A percentile compares a stretch with the other conserved stretches of the same genome.
These are phyloP conservation scores for Epichloe scottii DNA, from an alignment of 2,329 filamentous ascomycete genomes.

Conservation along the genomic window DNA sequence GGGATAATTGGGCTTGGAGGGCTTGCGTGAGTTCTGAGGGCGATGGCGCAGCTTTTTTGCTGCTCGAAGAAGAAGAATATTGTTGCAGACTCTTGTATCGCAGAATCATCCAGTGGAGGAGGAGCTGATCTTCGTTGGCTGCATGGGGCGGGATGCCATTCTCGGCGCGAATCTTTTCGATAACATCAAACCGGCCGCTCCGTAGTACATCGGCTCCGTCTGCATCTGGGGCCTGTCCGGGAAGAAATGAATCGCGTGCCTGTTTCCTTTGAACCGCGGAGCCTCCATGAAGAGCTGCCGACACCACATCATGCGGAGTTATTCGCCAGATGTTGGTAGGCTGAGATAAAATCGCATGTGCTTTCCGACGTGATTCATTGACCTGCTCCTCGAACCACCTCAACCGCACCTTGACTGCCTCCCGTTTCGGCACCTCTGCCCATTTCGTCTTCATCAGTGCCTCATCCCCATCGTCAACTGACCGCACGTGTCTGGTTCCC, in stretches of 20 bases:
- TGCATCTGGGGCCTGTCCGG: neutral
- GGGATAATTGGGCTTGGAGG: slow-evolving; percentile 13
- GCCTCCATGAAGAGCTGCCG: slow-evolving; percentile 15
- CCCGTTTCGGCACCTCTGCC: slow-evolving; percentile 12
- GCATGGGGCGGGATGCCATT: slow-evolving; percentile 21
- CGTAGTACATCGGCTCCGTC: neutral
- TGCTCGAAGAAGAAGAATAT: neutral
- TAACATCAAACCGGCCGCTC: neutral
- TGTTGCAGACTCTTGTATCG: slow-evolving; percentile 11
- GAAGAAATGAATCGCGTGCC: neutral
- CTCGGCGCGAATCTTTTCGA: slow-evolving; percentile 12
- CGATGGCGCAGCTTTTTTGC: slow-evolving; percentile 1
- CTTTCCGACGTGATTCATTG: slow-evolving; percentile 13
- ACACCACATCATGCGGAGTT: slow-evolving; percentile 30
- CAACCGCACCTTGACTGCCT: slow-evolving; percentile 15
- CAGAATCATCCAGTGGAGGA: slow-evolving; percentile 25
- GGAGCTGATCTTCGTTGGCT: slow-evolving; percentile 15
- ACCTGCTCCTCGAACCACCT: slow-evolving; percentile 18
- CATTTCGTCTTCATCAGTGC: slow-evolving; percentile 18
- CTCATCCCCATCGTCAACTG: slow-evolving; percentile 25
- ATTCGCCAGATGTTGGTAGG: slow-evolving; percentile 25
- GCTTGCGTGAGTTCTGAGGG: slow-evolving; percentile 9
- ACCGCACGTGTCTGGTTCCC: slow-evolving; percentile 29
- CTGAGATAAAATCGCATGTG: slow-evolving; percentile 12
- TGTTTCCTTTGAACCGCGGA: neutral